Percentiles rank a stretch among this genome's conserved stretches.
Conservation (phyloP, 1,284 basidiomycete species). For the Boletus smithii region DNA sequence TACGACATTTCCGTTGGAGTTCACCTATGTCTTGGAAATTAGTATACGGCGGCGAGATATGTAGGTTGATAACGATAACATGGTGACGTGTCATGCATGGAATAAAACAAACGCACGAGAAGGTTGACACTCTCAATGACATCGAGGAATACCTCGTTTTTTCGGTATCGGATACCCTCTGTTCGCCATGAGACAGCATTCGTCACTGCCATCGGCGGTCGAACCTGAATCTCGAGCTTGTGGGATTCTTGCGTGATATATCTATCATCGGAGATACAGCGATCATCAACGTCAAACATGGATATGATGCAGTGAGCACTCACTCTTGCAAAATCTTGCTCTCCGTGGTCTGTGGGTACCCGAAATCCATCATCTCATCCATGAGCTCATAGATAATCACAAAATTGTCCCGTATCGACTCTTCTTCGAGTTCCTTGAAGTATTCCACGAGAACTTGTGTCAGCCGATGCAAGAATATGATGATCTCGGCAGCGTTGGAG, state of each 20-base stretch:
- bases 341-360: slow-evolving; percentile 98
- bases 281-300: neutral
- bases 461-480: slow-evolving; percentile 94
- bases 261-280: slow-evolving; percentile 38
- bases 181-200: slow-evolving; percentile 99
- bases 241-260: slow-evolving; percentile 99
- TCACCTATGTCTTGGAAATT: slow-evolving; percentile 61
- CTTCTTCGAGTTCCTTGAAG: slow-evolving; percentile 99
- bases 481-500: slow-evolving; percentile 93
- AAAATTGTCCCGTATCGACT: slow-evolving; percentile 98
- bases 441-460: slow-evolving; percentile 91
- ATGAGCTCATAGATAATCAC: slow-evolving; percentile 97
- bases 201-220: slow-evolving; percentile 96
- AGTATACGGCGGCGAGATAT: neutral
- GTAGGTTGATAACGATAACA: neutral
- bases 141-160: slow-evolving; percentile 99
- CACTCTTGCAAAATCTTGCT: slow-evolving; percentile 98
- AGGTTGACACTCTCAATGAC: slow-evolving; percentile 98
- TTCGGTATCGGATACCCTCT: slow-evolving; percentile 95
- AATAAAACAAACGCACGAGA: slow-evolving; percentile 54
- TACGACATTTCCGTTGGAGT: slow-evolving; percentile 95
- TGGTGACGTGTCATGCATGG: neutral
- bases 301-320: slow-evolving; percentile 28
- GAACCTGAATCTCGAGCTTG: slow-evolving; percentile 95
- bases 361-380: slow-evolving; percentile 99